Conservation (phyloP, 805 yeast genomes). For the Metschnikowia continentalis region DNA sequence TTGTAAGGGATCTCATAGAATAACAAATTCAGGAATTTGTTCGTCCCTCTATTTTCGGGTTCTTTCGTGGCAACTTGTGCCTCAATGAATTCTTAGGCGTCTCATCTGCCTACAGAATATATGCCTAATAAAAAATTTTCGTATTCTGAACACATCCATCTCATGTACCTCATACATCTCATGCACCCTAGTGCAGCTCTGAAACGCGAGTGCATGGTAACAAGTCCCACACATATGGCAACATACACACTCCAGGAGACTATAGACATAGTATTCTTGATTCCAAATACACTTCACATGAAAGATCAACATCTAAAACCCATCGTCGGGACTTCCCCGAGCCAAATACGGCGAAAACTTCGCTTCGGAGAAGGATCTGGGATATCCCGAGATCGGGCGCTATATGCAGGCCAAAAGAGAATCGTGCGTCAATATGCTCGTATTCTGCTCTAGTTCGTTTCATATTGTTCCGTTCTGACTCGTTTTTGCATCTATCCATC, state of each 20-base stretch:
- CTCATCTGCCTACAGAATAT: not conserved
- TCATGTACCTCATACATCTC: not conserved
- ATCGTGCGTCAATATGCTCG: not conserved
- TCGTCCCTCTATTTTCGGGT: not conserved
- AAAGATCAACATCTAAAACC: too few species aligned
- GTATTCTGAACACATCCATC: not conserved
- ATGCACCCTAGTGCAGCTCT: not conserved
- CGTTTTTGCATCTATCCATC: not conserved
- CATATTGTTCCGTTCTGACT: not conserved
- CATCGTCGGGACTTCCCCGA: too few species aligned
- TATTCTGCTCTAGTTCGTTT: not conserved
- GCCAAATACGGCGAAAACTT: too few species aligned
- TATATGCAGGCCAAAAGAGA: not conserved
- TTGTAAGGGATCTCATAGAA: slow-evolving; percentile 19
- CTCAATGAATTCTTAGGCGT: not conserved
- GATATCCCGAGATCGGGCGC: too few species aligned
- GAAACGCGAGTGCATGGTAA: slow-evolving; percentile 3
- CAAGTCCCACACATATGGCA: not conserved
- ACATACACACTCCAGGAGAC: not conserved
- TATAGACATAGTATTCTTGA: not conserved
- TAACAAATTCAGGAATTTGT: not conserved
- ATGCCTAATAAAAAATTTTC: not conserved
- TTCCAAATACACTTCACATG: too few species aligned
- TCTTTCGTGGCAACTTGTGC: not conserved
- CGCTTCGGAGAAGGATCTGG: too few species aligned